Evolutionary conservation across 208 protist species (phyloP).

Genomic region (Trypanosoma brucei): DNA sequence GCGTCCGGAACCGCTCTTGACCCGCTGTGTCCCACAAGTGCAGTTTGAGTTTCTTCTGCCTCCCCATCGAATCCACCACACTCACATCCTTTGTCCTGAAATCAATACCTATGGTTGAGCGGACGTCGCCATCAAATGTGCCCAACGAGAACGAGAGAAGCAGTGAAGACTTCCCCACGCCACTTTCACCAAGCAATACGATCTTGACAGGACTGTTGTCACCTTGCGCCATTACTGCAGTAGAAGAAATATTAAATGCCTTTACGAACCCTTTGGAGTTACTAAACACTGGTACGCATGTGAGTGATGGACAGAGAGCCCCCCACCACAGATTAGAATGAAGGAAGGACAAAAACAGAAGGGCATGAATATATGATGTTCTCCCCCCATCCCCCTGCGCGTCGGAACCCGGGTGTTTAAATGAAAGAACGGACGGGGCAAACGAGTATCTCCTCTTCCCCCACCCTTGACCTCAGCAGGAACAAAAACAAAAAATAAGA

Average conservation of each 20-base stretch:
- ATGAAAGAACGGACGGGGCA: too few species aligned
- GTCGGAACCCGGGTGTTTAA: too few species aligned
- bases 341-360: too few species aligned
- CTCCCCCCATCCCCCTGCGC: too few species aligned
- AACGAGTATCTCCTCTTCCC: neutral
- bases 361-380: too few species aligned
- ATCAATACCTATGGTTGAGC: conserved; percentile 86
- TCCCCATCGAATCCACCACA: conserved; percentile 49
- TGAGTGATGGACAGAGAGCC: too few species aligned
- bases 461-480: neutral
- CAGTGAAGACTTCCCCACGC: conserved; percentile 80
- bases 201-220: conserved; percentile 72
- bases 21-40: conserved; percentile 89
- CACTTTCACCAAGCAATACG: conserved; percentile 75
- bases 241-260: too few species aligned
- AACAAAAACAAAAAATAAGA: conserved; percentile 10
- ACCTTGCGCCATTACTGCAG: neutral
- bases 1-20: conserved; percentile 81
- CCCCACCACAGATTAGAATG: too few species aligned
- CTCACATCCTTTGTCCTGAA: conserved; percentile 76
- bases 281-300: too few species aligned
- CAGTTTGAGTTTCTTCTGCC: conserved; percentile 68
- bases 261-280: too few species aligned
- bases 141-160: conserved; percentile 76
- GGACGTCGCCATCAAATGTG: conserved; percentile 51